phyloP scores from a whole-genome alignment of 2,329 filamentous ascomycete species.

The Talaromyces verruculosus region DNA sequence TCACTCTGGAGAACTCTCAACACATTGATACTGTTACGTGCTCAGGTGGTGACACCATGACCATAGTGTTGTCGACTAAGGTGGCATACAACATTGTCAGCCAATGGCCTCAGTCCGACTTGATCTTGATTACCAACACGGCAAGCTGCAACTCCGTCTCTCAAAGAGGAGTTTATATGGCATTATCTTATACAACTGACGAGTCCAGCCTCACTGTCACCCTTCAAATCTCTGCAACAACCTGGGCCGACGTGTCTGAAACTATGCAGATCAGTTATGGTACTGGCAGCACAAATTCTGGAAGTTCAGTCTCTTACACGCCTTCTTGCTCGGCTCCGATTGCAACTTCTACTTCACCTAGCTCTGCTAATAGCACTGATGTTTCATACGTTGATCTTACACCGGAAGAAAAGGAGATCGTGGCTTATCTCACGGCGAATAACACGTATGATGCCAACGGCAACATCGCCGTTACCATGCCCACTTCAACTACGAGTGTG shows the following conservation, averaged over 20 bases:
- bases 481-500: neutral
- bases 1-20: conserved; percentile 3
- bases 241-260: neutral
- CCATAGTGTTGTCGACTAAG: neutral
- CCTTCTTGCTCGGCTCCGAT: conserved; percentile 59
- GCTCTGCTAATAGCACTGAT: conserved; percentile 1
- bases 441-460: conserved; percentile 2
- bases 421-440: neutral
- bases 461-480: conserved; percentile 1
- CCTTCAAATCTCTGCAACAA: neutral
- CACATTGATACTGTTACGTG: neutral
- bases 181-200: neutral
- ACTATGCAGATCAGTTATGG: conserved; percentile 3
- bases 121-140: conserved; percentile 5
- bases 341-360: neutral
- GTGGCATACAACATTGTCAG: neutral
- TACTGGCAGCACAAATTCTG: conserved; percentile 52
- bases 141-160: neutral
- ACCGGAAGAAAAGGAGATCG: neutral
- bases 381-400: neutral
- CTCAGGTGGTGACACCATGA: neutral
- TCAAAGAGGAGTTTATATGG: conserved; percentile 7
- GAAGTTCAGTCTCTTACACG: conserved; percentile 77
- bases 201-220: neutral
- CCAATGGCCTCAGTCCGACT: conserved; percentile 5